Conservation (phyloP, 805 yeast species). For the Barnettozyma pratensis region DNA sequence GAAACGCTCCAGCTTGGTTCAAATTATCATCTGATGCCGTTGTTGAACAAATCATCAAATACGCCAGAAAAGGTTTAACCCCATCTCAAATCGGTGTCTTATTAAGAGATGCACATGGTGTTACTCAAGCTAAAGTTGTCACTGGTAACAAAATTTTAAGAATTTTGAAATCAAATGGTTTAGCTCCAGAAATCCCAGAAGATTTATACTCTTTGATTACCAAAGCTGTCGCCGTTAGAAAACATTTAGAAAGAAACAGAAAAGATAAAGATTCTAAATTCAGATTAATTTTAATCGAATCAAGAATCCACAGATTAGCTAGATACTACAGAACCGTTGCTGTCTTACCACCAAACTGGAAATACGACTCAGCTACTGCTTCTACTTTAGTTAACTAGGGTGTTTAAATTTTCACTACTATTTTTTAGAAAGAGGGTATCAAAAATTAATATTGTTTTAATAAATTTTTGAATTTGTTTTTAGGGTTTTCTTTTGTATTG, state of each 20-base stretch:
- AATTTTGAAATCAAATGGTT: slow-evolving; percentile 98
- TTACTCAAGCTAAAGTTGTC: slow-evolving; percentile 92
- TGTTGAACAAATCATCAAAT: slow-evolving; percentile 97
- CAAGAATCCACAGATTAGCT: slow-evolving; percentile 99
- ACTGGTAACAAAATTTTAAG: slow-evolving; percentile 99
- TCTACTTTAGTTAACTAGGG: slow-evolving; percentile 96
- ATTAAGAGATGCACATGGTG: slow-evolving; percentile 99
- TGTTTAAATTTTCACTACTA: neutral
- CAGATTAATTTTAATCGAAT: slow-evolving; percentile 99
- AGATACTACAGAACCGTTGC: slow-evolving; percentile 99
- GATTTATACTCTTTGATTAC: slow-evolving; percentile 98
- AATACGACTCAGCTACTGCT: slow-evolving; percentile 99
- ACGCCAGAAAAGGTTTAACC: slow-evolving; percentile 99
- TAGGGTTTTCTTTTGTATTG: neutral
- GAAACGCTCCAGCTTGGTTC: slow-evolving; percentile 99
- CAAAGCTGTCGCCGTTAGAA: slow-evolving; percentile 99
- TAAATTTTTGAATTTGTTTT: slow-evolving; percentile 2
- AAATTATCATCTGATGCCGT: slow-evolving; percentile 92
- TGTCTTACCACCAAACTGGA: slow-evolving; percentile 99
- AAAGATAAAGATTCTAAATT: slow-evolving; percentile 99
- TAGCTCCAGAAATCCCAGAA: slow-evolving; percentile 99
- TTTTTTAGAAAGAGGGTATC: neutral
- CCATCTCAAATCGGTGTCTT: slow-evolving; percentile 99
- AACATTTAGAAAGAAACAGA: slow-evolving; percentile 99
- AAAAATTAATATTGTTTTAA: slow-evolving; percentile 5